Conservation (phyloP, 2,329 filamentous ascomycete species). For the Monosporascus sp. region DNA sequence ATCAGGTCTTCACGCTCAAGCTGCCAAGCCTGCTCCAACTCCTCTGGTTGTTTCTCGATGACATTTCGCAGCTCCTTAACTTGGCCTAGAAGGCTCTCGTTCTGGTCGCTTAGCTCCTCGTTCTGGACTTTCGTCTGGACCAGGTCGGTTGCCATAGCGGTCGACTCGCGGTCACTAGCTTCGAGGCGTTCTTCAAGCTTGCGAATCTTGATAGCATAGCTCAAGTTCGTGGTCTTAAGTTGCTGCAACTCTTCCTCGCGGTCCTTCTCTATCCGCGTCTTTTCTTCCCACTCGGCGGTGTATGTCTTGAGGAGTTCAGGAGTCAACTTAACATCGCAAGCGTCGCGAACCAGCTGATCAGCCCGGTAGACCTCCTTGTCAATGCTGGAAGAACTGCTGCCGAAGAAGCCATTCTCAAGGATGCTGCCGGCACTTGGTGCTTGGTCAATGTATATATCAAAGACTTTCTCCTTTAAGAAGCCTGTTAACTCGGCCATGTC, state of each 20-base stretch:
- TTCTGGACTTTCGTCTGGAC: conserved; percentile 93
- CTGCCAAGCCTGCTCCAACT: conserved; percentile 77
- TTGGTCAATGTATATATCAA: conserved; percentile 96
- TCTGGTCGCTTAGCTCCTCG: conserved; percentile 80
- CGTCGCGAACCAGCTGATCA: conserved; percentile 88
- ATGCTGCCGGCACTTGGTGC: conserved; percentile 88
- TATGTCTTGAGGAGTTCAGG: conserved; percentile 78
- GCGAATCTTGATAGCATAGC: conserved; percentile 71
- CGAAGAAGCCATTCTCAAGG: conserved; percentile 95
- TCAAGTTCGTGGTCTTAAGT: conserved; percentile 61
- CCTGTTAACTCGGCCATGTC: conserved; percentile 87
- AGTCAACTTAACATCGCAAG: conserved; percentile 80
- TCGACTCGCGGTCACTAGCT: conserved; percentile 83
- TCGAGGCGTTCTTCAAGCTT: conserved; percentile 83
- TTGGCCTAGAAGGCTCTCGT: conserved; percentile 80
- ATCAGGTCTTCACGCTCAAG: conserved; percentile 87
- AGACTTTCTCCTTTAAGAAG: conserved; percentile 89
- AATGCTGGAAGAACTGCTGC: conserved; percentile 77
- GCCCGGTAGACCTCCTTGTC: conserved; percentile 96
- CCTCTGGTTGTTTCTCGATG: conserved; percentile 82
- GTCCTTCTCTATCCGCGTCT: conserved; percentile 74
- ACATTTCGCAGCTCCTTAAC: conserved; percentile 80
- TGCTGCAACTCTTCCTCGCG: conserved; percentile 75
- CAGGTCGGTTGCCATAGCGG: conserved; percentile 83
- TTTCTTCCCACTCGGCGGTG: conserved; percentile 86